Evolutionary conservation across 495 filamentous ascomycete species (phyloP).

Genomic region (Lasiosphaeria miniovina): DNA sequence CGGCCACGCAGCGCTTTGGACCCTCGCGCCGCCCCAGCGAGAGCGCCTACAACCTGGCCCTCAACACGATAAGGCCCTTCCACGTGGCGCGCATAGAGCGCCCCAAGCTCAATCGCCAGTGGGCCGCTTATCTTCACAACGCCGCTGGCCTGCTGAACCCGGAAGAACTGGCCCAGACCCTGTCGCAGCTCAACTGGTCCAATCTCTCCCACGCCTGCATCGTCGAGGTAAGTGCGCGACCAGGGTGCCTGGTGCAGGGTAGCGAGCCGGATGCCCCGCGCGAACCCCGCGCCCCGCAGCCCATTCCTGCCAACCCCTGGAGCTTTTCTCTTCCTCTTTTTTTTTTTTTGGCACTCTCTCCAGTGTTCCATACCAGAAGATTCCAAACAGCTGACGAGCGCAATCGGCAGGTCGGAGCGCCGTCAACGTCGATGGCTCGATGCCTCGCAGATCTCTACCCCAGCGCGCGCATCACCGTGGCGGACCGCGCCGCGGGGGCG

Average conservation of each 20-base stretch:
- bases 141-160: not conserved
- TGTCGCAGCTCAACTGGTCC: conserved; percentile 1
- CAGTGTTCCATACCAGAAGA: too few relatives aligned
- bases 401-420: not conserved
- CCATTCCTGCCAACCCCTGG: not conserved
- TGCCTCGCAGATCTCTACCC: not conserved
- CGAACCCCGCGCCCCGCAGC: too few relatives aligned
- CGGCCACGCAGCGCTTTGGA: conserved; percentile 28
- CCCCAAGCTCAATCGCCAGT: conserved; percentile 3
- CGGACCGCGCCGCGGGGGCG: not conserved
- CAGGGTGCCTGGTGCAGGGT: not conserved
- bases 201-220: not conserved
- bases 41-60: conserved; percentile 22
- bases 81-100: not conserved
- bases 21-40: conserved; percentile 14
- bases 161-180: not conserved
- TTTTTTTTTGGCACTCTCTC: not conserved
- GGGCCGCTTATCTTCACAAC: conserved; percentile 3
- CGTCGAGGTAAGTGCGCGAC: not conserved
- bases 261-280: not conserved
- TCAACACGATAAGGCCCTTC: conserved; percentile 22
- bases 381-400: not conserved
- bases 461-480: not conserved
- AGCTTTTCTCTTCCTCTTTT: not conserved
- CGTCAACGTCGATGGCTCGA: not conserved